Evolutionary conservation across 1,284 basidiomycete species (phyloP), one percentile per base, ranked within the genome.

Genomic region (Trichosporon sp.): DNA sequence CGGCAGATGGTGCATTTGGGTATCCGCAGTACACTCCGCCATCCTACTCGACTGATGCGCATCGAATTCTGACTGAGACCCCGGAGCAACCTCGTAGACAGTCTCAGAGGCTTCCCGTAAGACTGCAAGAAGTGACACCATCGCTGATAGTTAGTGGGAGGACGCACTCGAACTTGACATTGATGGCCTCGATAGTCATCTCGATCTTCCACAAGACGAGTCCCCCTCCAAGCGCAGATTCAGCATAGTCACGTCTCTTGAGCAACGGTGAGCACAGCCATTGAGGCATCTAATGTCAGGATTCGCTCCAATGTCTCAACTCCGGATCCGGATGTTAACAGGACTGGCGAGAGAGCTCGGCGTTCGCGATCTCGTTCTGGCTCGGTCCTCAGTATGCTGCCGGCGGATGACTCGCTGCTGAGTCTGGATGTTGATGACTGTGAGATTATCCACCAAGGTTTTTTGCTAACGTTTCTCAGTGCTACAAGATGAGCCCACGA

Each of bases 231-330:
- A 54, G 25, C 49, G 49, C 49, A 31, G 65, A 21, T 14, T 75
- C 19, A 78, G 74, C 60, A 34, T 69, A 49, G 73, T 78, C 71
- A 76, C 76, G 1, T 74, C 73, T 4, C 71, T 67, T 62, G 76
- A 78, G 56, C 56, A 54, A 19, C 49, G 49, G 49, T 9, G 54
- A 58, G 76, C 74, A 27, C 63, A 71, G 61, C 27, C 14, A 16
- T 19, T 8, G 6, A 14, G 5, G 2, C 19, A 11, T 10, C 14
- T 57, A 57, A 23, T 46, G 19, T 52, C 58, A 65, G 64, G 10
- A 46, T 65, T n/a, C 64, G 64, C 29, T 40, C 46, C 11, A 60
- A 54, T n/a, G 49, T 29, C 4, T 54, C 49, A 5, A 54, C 25
- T 4, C 27, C 49, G 2, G 49, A 54, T 29, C 49, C n/a, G n/a